phyloP scores from a whole-genome alignment of 2,329 filamentous ascomycete species.

The Exophiala mesophila region DNA sequence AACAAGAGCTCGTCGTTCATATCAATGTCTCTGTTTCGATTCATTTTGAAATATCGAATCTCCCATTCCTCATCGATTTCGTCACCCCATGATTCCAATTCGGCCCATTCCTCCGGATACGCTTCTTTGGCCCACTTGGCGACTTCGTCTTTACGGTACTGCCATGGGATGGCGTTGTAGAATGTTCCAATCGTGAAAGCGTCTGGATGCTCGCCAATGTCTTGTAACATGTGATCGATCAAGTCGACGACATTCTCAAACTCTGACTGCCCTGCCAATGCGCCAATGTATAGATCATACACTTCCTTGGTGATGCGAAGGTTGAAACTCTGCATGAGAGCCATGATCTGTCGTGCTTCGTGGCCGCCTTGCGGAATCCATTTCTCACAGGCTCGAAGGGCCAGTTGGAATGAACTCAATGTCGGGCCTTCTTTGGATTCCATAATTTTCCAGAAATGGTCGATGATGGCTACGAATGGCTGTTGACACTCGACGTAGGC shows the following conservation, averaged over 20 bases:
- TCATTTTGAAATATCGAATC: constrained; percentile 27
- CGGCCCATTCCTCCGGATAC: constrained; percentile 65
- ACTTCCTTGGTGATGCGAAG: constrained; percentile 70
- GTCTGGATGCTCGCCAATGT: constrained; percentile 64
- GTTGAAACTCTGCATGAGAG: constrained; percentile 63
- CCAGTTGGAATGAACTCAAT: constrained; percentile 72
- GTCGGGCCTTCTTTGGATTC: constrained; percentile 79
- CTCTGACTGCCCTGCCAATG: constrained; percentile 67
- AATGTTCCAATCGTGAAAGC: constrained; percentile 65
- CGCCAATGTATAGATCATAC: constrained; percentile 71
- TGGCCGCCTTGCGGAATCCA: constrained; percentile 41
- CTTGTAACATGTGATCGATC: constrained; percentile 61
- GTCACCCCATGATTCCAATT: constrained; percentile 46
- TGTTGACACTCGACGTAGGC: constrained; percentile 70
- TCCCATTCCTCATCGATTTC: constrained; percentile 28
- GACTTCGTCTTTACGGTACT: constrained; percentile 62
- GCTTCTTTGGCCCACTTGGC: constrained; percentile 67
- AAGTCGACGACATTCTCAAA: constrained; percentile 63
- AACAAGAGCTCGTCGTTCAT: constrained; percentile 24
- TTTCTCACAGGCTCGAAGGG: constrained; percentile 72
- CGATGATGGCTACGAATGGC: constrained; percentile 56
- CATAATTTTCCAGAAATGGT: constrained; percentile 81
- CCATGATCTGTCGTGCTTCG: constrained; percentile 50
- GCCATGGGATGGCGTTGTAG: constrained; percentile 67
- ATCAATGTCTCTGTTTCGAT: constrained; percentile 21